A percentile compares a stretch with the other conserved stretches of the same genome.
Conservation (phyloP, 257 asterid genomes). For the Phtheirospermum japonicum region DNA sequence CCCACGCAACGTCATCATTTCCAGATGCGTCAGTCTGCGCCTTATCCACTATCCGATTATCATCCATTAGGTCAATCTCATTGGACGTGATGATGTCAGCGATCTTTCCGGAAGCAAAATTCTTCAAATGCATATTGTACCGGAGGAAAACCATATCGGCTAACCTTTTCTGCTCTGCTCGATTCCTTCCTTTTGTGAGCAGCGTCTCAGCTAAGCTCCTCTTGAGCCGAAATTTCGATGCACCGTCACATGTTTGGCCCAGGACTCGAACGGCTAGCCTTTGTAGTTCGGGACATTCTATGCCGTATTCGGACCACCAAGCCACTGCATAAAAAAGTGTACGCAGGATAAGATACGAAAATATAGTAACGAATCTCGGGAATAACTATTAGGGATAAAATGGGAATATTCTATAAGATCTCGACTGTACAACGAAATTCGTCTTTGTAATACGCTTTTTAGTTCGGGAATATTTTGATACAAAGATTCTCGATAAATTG, state of each 20-base stretch:
- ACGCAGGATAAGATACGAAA: neutral
- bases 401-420: no score
- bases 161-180: slow-evolving; percentile 32
- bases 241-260: slow-evolving; percentile 61
- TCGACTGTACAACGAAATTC: no score
- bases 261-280: slow-evolving; percentile 46
- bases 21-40: neutral
- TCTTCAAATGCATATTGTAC: slow-evolving; percentile 52
- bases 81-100: slow-evolving; percentile 1
- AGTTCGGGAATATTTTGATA: no score
- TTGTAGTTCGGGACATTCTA: slow-evolving; percentile 52
- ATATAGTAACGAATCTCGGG: neutral
- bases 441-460: no score
- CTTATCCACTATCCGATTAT: slow-evolving; percentile 37
- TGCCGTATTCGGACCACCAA: slow-evolving; percentile 65
- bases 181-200: slow-evolving; percentile 27
- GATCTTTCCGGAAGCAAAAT: slow-evolving; percentile 24
- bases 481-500: no score
- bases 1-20: slow-evolving; percentile 12
- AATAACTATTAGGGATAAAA: no score
- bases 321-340: slow-evolving; percentile 35
- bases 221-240: slow-evolving; percentile 44
- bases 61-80: slow-evolving; percentile 31
- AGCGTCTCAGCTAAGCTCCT: slow-evolving; percentile 41
- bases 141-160: slow-evolving; percentile 39